A percentile compares a stretch with the other conserved stretches of the same genome.
These are phyloP conservation scores for Heterobasidion irregulare DNA, from an alignment of 1,284 basidiomycete species.

Conservation along the genomic window DNA sequence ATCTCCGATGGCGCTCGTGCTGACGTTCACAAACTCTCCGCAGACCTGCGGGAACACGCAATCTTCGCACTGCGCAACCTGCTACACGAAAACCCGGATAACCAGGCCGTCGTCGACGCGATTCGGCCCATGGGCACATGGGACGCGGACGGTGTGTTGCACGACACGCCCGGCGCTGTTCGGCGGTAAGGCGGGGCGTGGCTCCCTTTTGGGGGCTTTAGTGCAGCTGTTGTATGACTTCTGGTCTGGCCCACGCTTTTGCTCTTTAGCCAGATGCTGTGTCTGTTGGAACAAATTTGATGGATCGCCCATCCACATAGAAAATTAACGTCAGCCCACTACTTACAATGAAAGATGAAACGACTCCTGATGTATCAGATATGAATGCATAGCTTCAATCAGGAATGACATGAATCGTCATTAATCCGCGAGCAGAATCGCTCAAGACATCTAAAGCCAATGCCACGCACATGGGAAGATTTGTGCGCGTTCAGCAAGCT, in stretches of 20 bases:
- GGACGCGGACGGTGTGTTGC: constrained; percentile 50
- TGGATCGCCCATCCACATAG: not conserved
- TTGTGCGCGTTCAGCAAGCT: not conserved
- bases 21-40: not conserved
- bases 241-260: not conserved
- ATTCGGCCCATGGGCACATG: constrained; percentile 56
- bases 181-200: constrained; percentile 4
- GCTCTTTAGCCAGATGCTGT: not conserved
- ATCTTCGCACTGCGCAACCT: constrained; percentile 77
- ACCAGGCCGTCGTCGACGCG: constrained; percentile 70
- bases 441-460: too few species aligned
- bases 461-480: not conserved
- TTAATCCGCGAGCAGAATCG: too few species aligned
- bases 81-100: constrained; percentile 66
- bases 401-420: too few species aligned
- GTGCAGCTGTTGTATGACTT: too few species aligned
- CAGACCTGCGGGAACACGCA: constrained; percentile 86
- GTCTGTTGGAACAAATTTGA: not conserved
- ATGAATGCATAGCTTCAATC: too few species aligned
- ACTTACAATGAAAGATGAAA: too few species aligned
- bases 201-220: not conserved
- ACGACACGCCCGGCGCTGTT: constrained; percentile 20
- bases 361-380: too few species aligned
- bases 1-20: too few species aligned
- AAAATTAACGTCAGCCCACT: too few species aligned